phyloP scores from a whole-genome alignment of 495 filamentous ascomycete species.

The Talaromyces nanjingensis region DNA sequence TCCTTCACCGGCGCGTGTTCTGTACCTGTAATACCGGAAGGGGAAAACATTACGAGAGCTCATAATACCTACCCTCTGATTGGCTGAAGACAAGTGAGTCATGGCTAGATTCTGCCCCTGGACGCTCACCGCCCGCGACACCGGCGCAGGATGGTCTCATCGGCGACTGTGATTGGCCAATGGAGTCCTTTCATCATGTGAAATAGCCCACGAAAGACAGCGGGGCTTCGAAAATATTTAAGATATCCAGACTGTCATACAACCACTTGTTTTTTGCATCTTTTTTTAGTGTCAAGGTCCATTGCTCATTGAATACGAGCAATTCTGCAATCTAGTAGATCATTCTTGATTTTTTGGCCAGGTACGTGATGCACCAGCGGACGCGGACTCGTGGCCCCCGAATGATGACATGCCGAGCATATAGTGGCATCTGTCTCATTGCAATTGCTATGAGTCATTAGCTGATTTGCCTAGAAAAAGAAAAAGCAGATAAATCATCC shows the following conservation, averaged over 20 bases:
- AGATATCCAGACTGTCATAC: background rate
- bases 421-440: background rate
- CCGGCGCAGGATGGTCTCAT: background rate
- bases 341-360: background rate
- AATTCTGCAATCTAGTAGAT: background rate
- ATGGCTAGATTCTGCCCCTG: background rate
- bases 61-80: background rate
- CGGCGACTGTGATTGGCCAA: background rate
- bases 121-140: background rate
- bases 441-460: background rate
- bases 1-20: background rate
- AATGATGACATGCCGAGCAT: background rate
- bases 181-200: background rate
- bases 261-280: background rate
- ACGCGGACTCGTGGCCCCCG: background rate
- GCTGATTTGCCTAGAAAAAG: background rate
- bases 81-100: background rate
- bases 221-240: slow-evolving; percentile 3
- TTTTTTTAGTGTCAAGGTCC: background rate
- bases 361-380: background rate
- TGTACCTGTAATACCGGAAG: background rate
- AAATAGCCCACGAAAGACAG: background rate
- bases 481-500: background rate
- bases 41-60: background rate
- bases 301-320: background rate